Evolutionary conservation across 139 green algal genomes (phyloP).

Genomic region (Coccomyxa sp.): DNA sequence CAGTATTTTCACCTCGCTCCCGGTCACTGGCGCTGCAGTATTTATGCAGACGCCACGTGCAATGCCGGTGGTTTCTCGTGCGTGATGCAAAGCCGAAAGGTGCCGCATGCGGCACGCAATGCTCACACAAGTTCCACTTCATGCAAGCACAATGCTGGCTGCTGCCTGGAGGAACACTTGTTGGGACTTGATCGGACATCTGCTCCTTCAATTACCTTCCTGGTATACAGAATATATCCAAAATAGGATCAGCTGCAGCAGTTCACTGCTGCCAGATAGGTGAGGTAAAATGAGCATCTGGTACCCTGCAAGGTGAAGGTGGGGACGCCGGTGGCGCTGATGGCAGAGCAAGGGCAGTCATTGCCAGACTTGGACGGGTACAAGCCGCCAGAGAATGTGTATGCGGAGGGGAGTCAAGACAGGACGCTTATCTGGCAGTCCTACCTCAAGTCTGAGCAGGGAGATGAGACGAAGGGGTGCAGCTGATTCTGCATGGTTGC

Average conservation of each 20-base stretch:
- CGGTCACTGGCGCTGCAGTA: not conserved
- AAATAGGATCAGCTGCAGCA: not conserved
- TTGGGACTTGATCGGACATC: too few species aligned
- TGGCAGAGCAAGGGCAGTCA: not conserved
- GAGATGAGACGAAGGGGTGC: not conserved
- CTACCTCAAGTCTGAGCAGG: slow-evolving; percentile 1
- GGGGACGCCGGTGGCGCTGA: not conserved
- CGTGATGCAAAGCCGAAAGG: not conserved
- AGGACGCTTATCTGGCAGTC: slow-evolving; percentile 6
- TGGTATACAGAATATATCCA: not conserved
- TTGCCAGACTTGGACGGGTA: not conserved
- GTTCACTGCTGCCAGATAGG: not conserved
- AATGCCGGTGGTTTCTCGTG: not conserved
- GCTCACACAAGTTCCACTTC: not conserved
- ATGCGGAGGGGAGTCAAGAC: not conserved
- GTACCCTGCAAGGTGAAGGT: not conserved
- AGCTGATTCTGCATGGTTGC: not conserved
- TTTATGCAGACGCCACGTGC: not conserved
- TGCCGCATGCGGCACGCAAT: not conserved
- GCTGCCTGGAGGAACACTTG: not conserved
- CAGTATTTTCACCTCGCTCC: not conserved
- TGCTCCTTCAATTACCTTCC: too few species aligned
- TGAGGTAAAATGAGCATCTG: not conserved
- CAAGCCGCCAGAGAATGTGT: not conserved
- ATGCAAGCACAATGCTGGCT: not conserved